Conservation (phyloP, 176 grass and related monocot species). For the Carex littledalei region DNA sequence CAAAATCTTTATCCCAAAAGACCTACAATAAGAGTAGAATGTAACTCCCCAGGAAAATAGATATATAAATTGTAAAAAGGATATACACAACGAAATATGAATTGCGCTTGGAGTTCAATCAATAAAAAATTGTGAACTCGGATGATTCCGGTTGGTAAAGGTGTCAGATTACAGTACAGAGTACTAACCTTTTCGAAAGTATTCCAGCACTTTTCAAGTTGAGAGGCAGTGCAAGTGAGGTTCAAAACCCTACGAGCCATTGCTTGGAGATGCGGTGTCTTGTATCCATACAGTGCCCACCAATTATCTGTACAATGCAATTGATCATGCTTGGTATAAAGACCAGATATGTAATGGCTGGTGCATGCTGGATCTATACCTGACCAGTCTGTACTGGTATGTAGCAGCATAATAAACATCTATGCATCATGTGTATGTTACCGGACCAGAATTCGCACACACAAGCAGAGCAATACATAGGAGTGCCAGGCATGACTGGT, state of each 20-base stretch:
- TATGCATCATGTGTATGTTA: neutral
- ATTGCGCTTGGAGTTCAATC: neutral
- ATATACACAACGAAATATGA: neutral
- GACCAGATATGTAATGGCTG: neutral
- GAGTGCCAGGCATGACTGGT: neutral
- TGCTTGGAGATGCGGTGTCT: slow-evolving; percentile 5
- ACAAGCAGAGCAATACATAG: neutral
- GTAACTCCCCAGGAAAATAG: neutral
- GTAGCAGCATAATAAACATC: neutral
- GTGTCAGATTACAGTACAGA: neutral
- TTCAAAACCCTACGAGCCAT: neutral
- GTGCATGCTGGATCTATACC: neutral
- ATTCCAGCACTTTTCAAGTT: neutral
- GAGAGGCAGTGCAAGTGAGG: neutral
- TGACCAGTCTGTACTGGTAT: neutral
- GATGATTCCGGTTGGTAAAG: neutral
- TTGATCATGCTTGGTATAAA: neutral
- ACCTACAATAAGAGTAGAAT: neutral
- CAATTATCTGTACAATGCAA: neutral
- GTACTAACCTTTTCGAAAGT: neutral
- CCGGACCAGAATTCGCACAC: neutral
- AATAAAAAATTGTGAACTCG: neutral
- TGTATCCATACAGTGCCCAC: neutral
- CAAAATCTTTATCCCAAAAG: neutral
- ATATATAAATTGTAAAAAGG: neutral